Base-by-base conservation (phyloP, 192 early-diverging fungal species). In the Coemansia sp. region DNA sequence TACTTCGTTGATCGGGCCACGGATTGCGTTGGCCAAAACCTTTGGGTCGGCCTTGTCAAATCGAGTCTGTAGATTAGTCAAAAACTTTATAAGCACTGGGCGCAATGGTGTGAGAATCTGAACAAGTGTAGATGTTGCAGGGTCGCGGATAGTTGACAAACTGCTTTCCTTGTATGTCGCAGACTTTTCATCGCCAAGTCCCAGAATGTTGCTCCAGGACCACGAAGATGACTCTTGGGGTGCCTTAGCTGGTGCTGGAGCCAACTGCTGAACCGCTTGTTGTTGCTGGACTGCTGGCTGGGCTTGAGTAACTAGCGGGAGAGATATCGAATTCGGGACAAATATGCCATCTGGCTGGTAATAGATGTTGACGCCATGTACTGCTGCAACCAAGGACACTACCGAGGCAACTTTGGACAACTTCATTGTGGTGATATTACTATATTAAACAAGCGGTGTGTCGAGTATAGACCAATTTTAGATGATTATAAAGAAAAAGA, bases 281-380 rank as follows among this genome's bases (percentile, higher is more conserved):
- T 57, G 58, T 15, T 23, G 42, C 29, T 29, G 55, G n/a, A n/a
- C n/a, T n/a, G n/a, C n/a, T 23, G 35, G 48, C 29, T 59, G 58
- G 22, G n/a, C 18, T 19, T 53, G 50, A 9, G 40, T 32, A 14
- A 36, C 22, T 21, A 40, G 37, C 23, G 47, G 52, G 1, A 63
- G 25, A 2, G 56, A 58, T 14, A 67, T 13, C 3, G 64, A 49
- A 26, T 55, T 35, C 10, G 64, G 64, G 9, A 51, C 46, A 67
- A 60, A 60, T 18, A 60, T 36, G 18, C 55, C 61, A 34, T 64
- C 64, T 56, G 62, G 62, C 53, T 60, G 55, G 47, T 65, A 56
- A 49, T 65, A 64, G 2, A 71, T 18, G 17, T 22, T 37, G 47
- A 38, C 3, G 21, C 36, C 9, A 47, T 45, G 33, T 9, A 17